A percentile compares a stretch with the other conserved stretches of the same genome.
Evolutionary conservation across 2,329 filamentous ascomycete species (phyloP).

Genomic region (Calonectria naviculata): DNA sequence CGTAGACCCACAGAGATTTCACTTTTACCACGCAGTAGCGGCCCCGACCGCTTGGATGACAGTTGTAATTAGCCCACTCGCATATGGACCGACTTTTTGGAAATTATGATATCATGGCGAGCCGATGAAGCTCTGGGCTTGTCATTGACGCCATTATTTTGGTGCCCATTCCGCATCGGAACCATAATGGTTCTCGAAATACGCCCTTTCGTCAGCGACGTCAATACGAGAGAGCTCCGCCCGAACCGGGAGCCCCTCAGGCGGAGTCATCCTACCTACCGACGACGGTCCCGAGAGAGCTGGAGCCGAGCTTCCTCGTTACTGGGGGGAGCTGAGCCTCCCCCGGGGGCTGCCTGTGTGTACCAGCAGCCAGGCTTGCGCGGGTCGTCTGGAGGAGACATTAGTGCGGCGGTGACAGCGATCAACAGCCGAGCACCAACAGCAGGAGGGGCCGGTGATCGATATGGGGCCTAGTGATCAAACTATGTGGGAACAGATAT

Average conservation of each 20-base stretch:
- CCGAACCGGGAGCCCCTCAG: background rate
- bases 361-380: background rate
- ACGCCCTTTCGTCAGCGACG: background rate
- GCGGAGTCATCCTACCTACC: background rate
- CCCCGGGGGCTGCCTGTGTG: background rate
- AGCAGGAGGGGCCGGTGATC: background rate
- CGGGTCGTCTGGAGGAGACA: background rate
- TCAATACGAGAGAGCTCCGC: background rate
- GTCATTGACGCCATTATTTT: background rate
- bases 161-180: background rate
- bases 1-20: constrained; percentile 5
- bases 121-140: background rate
- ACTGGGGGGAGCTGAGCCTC: background rate
- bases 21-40: constrained; percentile 11
- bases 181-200: background rate
- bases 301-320: background rate
- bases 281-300: background rate
- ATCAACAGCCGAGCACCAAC: background rate
- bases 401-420: constrained; percentile 5
- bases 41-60: constrained; percentile 14
- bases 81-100: background rate
- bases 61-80: background rate
- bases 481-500: constrained; percentile 13
- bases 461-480: constrained; percentile 1
- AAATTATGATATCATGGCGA: background rate